Base-by-base conservation (phyloP, 1,284 basidiomycete species). In the Coniferiporia sulphurascens region DNA sequence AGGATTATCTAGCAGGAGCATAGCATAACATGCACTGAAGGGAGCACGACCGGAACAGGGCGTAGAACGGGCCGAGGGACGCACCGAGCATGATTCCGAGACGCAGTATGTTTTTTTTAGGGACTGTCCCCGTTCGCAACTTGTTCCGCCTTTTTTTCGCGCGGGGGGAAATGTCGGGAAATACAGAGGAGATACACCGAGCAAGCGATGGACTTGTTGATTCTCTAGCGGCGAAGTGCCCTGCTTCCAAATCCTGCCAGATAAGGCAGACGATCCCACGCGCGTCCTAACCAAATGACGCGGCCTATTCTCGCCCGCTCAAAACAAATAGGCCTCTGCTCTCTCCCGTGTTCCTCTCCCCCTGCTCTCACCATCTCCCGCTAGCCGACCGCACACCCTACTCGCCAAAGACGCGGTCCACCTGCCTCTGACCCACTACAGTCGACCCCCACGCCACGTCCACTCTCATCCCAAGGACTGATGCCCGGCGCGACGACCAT, bases 251-350 rank as follows among this genome's bases (percentile, higher is more conserved):
- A 27, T 8, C 54, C 32, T 34, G 9, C 54, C 46, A 36, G 38
- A 48, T 48, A n/a, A 10, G 54, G 54, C 22, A 56, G 19, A 38
- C 17, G 13, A 17, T 48, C 46, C 34, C 54, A 56, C 54, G 50
- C 34, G 54, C 54, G 44, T n/a, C 17, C 19, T n/a, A n/a, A n/a
- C 44, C 15, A 21, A 51, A 51, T 58, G 35, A 58, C 56, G 56
- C 56, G 56, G 56, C 56, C 56, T 58, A 58, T 58, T 51, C 52
- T 54, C 52, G 48, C 32, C 15, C 43, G 13, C 52, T 55, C 56
- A 48, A 52, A 43, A 52, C 56, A 57, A 49, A 21, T 57, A n/a
- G 13, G 12, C 19, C 44, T 46, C 41, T 43, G 41, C 55, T 35
- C 55, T 6, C 35, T 45, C 22, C 8, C 50, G 32, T 34, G 13